These are phyloP conservation scores for Spizellomyces punctatus DNA, from an alignment of 192 early-diverging fungal species.

Conservation along the genomic window DNA sequence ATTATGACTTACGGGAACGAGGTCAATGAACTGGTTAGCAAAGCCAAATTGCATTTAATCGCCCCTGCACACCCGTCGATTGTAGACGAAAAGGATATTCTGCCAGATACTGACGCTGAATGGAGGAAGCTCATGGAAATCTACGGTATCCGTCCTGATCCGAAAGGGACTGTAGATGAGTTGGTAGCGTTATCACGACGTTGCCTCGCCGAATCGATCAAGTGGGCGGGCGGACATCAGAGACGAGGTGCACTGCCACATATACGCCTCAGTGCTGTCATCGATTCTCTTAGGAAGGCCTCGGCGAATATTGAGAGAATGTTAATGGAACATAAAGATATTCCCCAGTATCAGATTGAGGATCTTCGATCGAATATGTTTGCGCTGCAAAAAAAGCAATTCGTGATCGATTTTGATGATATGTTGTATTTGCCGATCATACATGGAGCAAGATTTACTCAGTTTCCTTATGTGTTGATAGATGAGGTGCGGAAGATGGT, in stretches of 20 bases:
- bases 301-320: background rate
- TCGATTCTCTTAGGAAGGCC: background rate
- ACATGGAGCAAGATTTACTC: slow-evolving; percentile 4
- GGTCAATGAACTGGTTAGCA: slow-evolving; percentile 16
- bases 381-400: background rate
- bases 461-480: slow-evolving; percentile 24
- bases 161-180: background rate
- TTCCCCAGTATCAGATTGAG: background rate
- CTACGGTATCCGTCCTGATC: background rate
- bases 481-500: slow-evolving; percentile 20
- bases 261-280: background rate
- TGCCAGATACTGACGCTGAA: slow-evolving; percentile 11
- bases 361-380: background rate
- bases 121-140: background rate
- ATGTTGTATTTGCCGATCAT: slow-evolving; percentile 30
- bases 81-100: background rate
- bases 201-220: slow-evolving; percentile 8
- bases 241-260: background rate
- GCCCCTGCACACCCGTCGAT: slow-evolving; percentile 13
- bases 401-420: slow-evolving; percentile 30
- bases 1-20: slow-evolving; percentile 11
- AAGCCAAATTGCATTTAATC: slow-evolving; percentile 29
- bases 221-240: slow-evolving; percentile 24
- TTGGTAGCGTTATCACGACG: slow-evolving; percentile 2
- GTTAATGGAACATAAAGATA: too few species aligned